Conservation (phyloP, 2,329 filamentous ascomycete species). For the Dendrostoma leiphaemia region DNA sequence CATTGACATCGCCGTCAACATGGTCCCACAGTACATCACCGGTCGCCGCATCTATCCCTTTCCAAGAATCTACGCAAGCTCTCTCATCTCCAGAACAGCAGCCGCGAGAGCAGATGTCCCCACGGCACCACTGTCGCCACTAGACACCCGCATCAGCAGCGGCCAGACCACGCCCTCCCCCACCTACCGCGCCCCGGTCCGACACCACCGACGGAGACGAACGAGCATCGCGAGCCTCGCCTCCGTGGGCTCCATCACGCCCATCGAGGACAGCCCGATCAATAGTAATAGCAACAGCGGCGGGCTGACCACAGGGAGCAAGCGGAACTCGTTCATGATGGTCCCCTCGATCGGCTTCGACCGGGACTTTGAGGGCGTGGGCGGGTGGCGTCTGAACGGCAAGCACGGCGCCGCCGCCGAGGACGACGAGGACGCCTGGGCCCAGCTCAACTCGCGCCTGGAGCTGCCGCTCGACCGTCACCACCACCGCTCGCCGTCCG, state of each 20-base stretch:
- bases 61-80: conserved; percentile 2
- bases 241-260: conserved; percentile 29
- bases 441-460: conserved; percentile 50
- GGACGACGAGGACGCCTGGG: conserved; percentile 47
- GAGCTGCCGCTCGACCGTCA: conserved; percentile 47
- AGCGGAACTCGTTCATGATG: conserved; percentile 26
- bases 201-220: conserved; percentile 22
- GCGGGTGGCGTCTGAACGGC: conserved; percentile 55
- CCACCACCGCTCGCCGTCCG: conserved; percentile 42
- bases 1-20: conserved; percentile 57
- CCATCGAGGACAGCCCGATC: conserved; percentile 30
- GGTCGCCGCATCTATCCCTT: conserved; percentile 32
- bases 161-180: conserved; percentile 10
- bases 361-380: conserved; percentile 58
- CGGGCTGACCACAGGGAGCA: conserved; percentile 20
- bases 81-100: conserved; percentile 4
- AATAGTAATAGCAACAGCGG: too few species aligned
- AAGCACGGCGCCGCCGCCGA: too few species aligned
- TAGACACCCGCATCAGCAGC: conserved; percentile 4
- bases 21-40: conserved; percentile 55
- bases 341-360: conserved; percentile 48
- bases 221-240: conserved; percentile 28
- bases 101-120: conserved; percentile 27
- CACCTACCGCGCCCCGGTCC: not conserved
- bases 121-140: not conserved